Conservation (phyloP, 164 flowering plant species). For the Akebia trifoliata region DNA sequence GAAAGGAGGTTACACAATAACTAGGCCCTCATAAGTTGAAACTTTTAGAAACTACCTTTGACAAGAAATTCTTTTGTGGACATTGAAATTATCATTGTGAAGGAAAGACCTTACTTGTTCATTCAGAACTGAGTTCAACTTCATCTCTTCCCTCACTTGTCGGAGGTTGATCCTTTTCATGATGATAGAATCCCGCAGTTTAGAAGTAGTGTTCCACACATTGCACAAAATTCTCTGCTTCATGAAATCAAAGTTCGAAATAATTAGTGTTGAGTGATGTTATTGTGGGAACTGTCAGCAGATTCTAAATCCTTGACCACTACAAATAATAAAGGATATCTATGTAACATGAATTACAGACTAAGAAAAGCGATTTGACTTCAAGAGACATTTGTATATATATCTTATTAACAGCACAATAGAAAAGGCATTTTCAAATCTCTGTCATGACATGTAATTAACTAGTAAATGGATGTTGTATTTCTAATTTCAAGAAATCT, state of each 20-base stretch:
- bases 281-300: background rate
- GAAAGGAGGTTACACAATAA: background rate
- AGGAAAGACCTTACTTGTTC: slow-evolving; percentile 50
- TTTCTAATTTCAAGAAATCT: no score
- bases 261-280: slow-evolving; percentile 3
- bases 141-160: slow-evolving; percentile 58
- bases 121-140: slow-evolving; percentile 50
- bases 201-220: slow-evolving; percentile 52
- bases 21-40: background rate
- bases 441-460: no score
- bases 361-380: background rate
- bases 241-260: slow-evolving; percentile 7
- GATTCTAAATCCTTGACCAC: background rate
- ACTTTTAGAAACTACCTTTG: background rate
- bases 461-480: no score
- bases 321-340: background rate
- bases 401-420: background rate
- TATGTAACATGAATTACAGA: background rate
- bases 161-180: slow-evolving; percentile 55
- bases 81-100: background rate
- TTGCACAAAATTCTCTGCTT: slow-evolving; percentile 58
- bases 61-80: background rate
- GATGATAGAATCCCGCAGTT: slow-evolving; percentile 57
- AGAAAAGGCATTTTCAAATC: background rate
- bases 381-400: background rate